A percentile compares a stretch with the other conserved stretches of the same genome.
Conservation (phyloP, 768 basidiomycete genomes). For the Leccinum pellstonianum region DNA sequence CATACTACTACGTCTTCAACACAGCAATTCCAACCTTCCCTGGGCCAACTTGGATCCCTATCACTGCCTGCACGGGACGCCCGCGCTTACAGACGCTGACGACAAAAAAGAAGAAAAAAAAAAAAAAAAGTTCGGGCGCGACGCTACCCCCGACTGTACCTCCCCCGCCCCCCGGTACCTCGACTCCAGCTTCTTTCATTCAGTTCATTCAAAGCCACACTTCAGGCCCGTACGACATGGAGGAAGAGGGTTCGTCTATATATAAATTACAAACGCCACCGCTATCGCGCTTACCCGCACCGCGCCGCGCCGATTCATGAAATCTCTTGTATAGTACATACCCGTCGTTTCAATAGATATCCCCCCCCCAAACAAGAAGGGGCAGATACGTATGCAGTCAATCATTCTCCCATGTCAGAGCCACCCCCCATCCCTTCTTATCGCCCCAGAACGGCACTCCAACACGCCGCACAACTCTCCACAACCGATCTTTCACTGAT, state of each 20-base stretch:
- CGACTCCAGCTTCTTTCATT: background rate
- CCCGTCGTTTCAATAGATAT: background rate
- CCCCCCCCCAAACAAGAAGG: background rate
- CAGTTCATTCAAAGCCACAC: background rate
- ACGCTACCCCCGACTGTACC: background rate
- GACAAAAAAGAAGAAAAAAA: background rate
- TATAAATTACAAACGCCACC: background rate
- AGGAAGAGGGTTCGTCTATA: background rate
- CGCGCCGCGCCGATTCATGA: conserved; percentile 7
- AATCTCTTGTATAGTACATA: background rate
- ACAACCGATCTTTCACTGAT: conserved; percentile 53
- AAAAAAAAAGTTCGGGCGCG: background rate
- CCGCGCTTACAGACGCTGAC: background rate
- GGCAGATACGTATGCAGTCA: background rate
- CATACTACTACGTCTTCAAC: too few relatives aligned
- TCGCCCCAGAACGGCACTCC: conserved; percentile 33
- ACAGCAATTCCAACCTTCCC: background rate
- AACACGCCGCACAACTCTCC: conserved; percentile 48
- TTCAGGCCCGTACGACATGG: background rate
- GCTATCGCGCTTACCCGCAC: conserved; percentile 6
- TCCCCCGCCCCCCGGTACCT: background rate
- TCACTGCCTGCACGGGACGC: background rate
- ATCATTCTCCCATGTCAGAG: conserved; percentile 1
- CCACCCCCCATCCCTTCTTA: background rate
- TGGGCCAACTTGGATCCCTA: background rate